Evolutionary conservation across 257 asterid species (phyloP).

Genomic region (Ocimum tenuiflorum): DNA sequence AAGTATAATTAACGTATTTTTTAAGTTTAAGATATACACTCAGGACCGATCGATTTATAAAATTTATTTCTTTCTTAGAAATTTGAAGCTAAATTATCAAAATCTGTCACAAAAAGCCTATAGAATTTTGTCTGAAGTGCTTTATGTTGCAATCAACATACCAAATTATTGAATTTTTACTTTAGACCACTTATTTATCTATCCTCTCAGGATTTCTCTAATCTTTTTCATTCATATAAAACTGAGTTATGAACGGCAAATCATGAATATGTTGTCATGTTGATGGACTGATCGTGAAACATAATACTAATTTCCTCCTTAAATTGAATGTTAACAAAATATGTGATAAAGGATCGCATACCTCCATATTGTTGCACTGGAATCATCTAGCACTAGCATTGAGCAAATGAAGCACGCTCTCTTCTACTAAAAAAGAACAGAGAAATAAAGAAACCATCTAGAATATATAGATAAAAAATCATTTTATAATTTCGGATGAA

Average conservation of each 20-base stretch:
- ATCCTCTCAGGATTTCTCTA: too few species aligned
- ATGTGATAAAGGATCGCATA: too few species aligned
- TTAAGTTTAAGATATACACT: not conserved
- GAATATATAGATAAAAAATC: not conserved
- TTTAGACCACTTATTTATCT: not conserved
- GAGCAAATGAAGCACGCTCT: not conserved
- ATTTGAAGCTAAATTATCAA: not conserved
- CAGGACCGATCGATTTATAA: not conserved
- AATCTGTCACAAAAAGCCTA: not conserved
- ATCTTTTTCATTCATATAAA: not conserved
- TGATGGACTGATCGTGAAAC: too few species aligned
- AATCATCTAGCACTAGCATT: too few species aligned
- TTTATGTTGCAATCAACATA: not conserved
- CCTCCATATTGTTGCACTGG: too few species aligned
- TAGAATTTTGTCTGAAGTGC: not conserved
- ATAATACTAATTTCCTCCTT: too few species aligned
- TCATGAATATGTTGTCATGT: too few species aligned
- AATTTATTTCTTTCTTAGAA: not conserved
- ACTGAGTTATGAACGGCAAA: too few species aligned
- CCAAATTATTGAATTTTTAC: not conserved
- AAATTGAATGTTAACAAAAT: too few species aligned
- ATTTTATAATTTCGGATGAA: not conserved
- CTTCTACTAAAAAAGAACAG: too few species aligned
- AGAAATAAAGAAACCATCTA: not conserved
- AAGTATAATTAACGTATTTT: too few species aligned